These are phyloP conservation scores for Aristolochia contorta DNA, from an alignment of 164 flowering plant genomes.

Conservation along the genomic window DNA sequence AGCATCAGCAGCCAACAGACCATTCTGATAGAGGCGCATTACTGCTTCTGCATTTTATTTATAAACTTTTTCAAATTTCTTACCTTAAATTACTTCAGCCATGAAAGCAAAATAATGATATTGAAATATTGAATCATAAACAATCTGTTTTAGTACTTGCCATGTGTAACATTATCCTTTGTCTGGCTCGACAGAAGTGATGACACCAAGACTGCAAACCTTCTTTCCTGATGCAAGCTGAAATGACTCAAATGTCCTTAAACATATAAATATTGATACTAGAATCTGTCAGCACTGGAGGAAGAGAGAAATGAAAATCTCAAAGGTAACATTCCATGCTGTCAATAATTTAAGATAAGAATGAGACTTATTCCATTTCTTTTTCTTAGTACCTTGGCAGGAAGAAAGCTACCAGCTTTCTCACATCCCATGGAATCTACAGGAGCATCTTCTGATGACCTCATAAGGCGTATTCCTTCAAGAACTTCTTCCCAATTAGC, in stretches of 20 bases:
- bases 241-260: neutral
- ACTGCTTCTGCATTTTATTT: constrained; percentile 61
- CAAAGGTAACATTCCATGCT: neutral
- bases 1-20: constrained; percentile 63
- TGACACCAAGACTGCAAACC: constrained; percentile 83
- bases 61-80: neutral
- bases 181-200: constrained; percentile 98
- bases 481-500: constrained; percentile 81
- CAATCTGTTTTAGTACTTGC: constrained; percentile 37
- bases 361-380: neutral
- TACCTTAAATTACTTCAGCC: neutral
- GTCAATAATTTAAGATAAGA: neutral
- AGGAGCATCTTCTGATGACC: constrained; percentile 86
- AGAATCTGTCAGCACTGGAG: neutral
- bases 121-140: neutral
- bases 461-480: constrained; percentile 75
- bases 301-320: neutral
- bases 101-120: neutral
- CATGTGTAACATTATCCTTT: constrained; percentile 86
- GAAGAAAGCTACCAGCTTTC: constrained; percentile 80
- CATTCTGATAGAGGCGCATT: constrained; percentile 69
- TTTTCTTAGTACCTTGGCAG: constrained; percentile 61
- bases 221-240: constrained; percentile 59
- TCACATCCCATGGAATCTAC: constrained; percentile 97
- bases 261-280: neutral